A percentile compares a stretch with the other conserved stretches of the same genome.
Conservation (phyloP, 352 stramenopile genomes). For the Phytophthora hibernalis region DNA sequence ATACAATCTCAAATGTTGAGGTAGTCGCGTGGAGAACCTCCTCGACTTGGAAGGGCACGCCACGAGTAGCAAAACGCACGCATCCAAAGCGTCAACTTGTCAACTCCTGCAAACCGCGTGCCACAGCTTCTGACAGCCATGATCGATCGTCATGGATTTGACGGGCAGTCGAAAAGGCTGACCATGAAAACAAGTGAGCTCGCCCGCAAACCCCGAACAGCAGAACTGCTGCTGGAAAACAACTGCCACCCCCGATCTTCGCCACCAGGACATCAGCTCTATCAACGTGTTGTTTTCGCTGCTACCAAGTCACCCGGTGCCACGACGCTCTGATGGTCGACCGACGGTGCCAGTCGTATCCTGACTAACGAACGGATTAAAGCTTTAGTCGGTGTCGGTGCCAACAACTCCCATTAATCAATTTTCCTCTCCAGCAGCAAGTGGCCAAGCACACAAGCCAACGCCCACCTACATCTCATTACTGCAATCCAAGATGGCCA, state of each 20-base stretch:
- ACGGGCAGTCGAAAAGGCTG: too few species aligned
- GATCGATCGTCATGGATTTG: constrained; percentile 30
- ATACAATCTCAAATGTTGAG: too few species aligned
- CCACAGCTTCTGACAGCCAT: constrained; percentile 14
- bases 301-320: background rate
- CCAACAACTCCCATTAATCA: constrained; percentile 17
- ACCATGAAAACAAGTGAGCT: too few species aligned
- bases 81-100: constrained; percentile 1
- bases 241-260: constrained; percentile 4
- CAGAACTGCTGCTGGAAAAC: constrained; percentile 6
- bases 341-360: background rate
- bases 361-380: constrained; percentile 2
- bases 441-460: constrained; percentile 14
- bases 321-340: constrained; percentile 9
- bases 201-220: constrained; percentile 1
- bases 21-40: too few species aligned
- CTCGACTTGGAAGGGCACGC: too few species aligned
- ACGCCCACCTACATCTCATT: constrained; percentile 2
- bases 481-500: constrained; percentile 17
- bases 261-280: background rate
- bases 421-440: constrained; percentile 24
- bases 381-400: background rate
- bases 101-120: background rate
- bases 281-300: constrained; percentile 12
- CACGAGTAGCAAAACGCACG: background rate